Evolutionary conservation across 768 basidiomycete species (phyloP), one percentile per base, ranked within the genome.

Genomic region (Leccinum olivaceopallidum): DNA sequence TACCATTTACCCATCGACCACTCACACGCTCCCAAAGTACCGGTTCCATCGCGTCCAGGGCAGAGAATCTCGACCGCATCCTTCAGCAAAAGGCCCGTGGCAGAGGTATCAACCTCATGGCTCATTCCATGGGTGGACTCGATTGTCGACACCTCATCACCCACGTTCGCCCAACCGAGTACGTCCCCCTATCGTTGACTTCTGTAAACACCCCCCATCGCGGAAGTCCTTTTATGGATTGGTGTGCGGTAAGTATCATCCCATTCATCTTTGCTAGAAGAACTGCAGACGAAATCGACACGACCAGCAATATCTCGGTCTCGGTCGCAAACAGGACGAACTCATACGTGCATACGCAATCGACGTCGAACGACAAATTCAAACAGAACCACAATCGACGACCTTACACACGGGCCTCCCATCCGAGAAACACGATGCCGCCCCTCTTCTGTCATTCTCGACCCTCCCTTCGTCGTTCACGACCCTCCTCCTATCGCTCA

Each of bases 211-310:
- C 97, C 0, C 97, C 97, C 16, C 97, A 99, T 72, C 84, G 94
- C 18, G 96, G 97, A 36, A 94, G 92, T 66, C 95, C 96, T 1
- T 98, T 99, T 75, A 99, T 99, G 97, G 94, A 97, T 72, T 99
- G 97, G 97, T 98, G 96, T 77, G 82, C 85, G 53, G 92, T 92
- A 68, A 69, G 89, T 36, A 52, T 44, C 30, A 39, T 56, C 60
- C 28, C 54, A 39, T 61, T 58, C 58, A 60, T 54, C 9, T 61
- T 39, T 1, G 8, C 9, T 36, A 51, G 64, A 55, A 26, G 18
- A 52, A 60, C 60, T 47, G 59, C 65, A 60, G 61, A 72, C 53
- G 42, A 61, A 37, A 52, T 50, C 51, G 55, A 72, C 55, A 44
- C 55, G 60, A 51, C 50, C 65, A 94, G 89, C 90, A 90, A 50